A percentile compares a stretch with the other conserved stretches of the same genome.
These are phyloP conservation scores for Rhynchospora pubera DNA, from an alignment of 176 grass and related monocot species.

Conservation along the genomic window DNA sequence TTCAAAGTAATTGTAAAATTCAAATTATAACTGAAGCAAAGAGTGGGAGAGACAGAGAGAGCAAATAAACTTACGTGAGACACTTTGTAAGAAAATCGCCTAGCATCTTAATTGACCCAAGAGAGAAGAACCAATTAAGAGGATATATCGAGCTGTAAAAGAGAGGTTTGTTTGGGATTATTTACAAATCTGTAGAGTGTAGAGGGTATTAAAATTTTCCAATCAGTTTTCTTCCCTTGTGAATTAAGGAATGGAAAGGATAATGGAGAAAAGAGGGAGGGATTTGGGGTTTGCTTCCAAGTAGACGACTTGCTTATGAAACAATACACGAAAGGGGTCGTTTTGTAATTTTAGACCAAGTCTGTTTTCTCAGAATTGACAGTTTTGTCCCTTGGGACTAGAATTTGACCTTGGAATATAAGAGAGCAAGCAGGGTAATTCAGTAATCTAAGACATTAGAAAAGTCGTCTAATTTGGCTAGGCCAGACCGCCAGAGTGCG, in stretches of 20 bases:
- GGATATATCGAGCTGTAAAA: not conserved
- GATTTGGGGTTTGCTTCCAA: conserved; percentile 10
- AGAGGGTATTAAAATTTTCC: not conserved
- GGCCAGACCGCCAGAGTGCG: not conserved
- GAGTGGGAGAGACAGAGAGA: not conserved
- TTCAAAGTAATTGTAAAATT: not conserved
- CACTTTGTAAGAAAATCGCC: conserved; percentile 62
- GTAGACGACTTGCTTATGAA: conserved; percentile 8
- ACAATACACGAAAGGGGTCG: not conserved
- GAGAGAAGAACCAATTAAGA: not conserved
- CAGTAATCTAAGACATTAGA: not conserved
- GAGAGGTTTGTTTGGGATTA: not conserved
- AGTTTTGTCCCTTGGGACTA: not conserved
- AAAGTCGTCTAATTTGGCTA: not conserved
- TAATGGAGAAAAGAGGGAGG: not conserved
- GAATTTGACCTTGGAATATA: not conserved
- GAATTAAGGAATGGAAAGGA: conserved; percentile 11
- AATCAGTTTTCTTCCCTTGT: conserved; percentile 1
- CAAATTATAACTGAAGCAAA: conserved; percentile 11
- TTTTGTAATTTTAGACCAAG: too few relatives aligned
- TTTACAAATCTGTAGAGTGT: not conserved
- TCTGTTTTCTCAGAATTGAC: not conserved
- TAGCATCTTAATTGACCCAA: conserved; percentile 29
- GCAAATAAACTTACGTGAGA: conserved; percentile 47
- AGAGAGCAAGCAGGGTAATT: not conserved